Evolutionary conservation across 2,329 filamentous ascomycete genomes (phyloP).

Genomic region (Ilyonectria robusta): DNA sequence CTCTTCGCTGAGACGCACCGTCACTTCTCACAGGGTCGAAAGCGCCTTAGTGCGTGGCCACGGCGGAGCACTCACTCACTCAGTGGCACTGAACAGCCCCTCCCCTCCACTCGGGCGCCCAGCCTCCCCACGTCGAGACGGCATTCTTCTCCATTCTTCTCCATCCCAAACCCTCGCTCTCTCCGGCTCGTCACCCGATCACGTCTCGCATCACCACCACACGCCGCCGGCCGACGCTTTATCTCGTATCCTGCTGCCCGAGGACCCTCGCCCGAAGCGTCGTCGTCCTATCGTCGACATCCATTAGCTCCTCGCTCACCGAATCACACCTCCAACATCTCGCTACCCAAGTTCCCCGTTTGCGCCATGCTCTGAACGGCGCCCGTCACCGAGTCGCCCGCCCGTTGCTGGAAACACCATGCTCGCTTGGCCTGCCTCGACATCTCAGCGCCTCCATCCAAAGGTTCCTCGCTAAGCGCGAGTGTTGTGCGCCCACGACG

Average conservation of each 20-base stretch:
- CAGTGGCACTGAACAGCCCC: slow-evolving; percentile 21
- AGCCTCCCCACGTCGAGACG: slow-evolving; percentile 34
- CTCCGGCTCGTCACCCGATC: slow-evolving; percentile 3
- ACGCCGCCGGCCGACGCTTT: slow-evolving; percentile 5
- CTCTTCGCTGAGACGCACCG: slow-evolving; percentile 15
- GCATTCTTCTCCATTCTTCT: slow-evolving; percentile 24
- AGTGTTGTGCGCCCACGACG: slow-evolving; percentile 28
- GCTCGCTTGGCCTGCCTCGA: slow-evolving; percentile 32
- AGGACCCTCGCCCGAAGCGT: neutral
- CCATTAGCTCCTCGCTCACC: neutral
- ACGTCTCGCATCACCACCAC: slow-evolving; percentile 5
- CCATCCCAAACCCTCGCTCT: slow-evolving; percentile 22
- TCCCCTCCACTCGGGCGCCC: slow-evolving; percentile 27
- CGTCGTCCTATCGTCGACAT: neutral
- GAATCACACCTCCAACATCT: neutral
- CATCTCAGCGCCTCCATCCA: slow-evolving; percentile 20
- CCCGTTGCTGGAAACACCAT: slow-evolving; percentile 32
- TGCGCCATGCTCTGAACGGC: slow-evolving; percentile 31
- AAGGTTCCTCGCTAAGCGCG: slow-evolving; percentile 29
- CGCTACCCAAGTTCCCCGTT: slow-evolving; percentile 9
- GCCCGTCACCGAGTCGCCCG: slow-evolving; percentile 21
- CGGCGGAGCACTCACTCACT: slow-evolving; percentile 13
- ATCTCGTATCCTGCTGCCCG: neutral
- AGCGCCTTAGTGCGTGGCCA: slow-evolving; percentile 3
- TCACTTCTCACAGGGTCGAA: slow-evolving; percentile 21